phyloP scores from a whole-genome alignment of 768 basidiomycete genomes.

The Brasilioporus rufonigricans region DNA sequence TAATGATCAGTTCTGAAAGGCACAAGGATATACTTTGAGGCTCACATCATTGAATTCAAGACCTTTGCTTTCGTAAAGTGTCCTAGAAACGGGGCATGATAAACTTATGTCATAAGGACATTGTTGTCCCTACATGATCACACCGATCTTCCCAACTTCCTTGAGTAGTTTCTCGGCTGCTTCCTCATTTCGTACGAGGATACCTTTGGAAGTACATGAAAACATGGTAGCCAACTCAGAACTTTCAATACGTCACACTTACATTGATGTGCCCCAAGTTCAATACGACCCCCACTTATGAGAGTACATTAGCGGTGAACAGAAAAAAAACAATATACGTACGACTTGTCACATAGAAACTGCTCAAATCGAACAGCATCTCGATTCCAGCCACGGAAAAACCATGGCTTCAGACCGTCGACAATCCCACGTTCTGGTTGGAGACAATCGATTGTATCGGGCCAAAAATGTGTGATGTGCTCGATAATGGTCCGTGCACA shows the following conservation, averaged over 20 bases:
- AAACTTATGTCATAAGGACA: not conserved
- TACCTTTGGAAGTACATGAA: constrained; percentile 40
- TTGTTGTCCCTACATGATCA: constrained; percentile 49
- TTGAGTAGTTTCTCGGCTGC: constrained; percentile 46
- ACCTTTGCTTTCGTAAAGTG: constrained; percentile 34
- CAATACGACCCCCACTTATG: constrained; percentile 44
- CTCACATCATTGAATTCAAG: too few relatives aligned
- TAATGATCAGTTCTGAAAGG: not conserved
- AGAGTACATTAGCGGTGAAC: constrained; percentile 8
- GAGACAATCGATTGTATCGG: constrained; percentile 59
- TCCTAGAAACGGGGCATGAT: constrained; percentile 17
- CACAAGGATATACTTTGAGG: not conserved
- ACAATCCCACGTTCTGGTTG: constrained; percentile 54
- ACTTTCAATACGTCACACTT: too few relatives aligned
- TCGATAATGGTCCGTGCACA: constrained; percentile 65
- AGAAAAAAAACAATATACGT: constrained; percentile 2
- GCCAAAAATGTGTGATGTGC: constrained; percentile 62
- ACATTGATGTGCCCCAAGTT: constrained; percentile 65
- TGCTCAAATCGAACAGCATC: constrained; percentile 49
- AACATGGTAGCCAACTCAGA: constrained; percentile 30
- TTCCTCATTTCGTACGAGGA: constrained; percentile 62
- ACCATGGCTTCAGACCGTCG: constrained; percentile 54
- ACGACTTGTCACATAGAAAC: constrained; percentile 55
- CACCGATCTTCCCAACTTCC: constrained; percentile 56
- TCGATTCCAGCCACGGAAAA: constrained; percentile 49